Base-by-base conservation (phyloP, 148 eudicot genomes). In the Gaultheria prostrata region DNA sequence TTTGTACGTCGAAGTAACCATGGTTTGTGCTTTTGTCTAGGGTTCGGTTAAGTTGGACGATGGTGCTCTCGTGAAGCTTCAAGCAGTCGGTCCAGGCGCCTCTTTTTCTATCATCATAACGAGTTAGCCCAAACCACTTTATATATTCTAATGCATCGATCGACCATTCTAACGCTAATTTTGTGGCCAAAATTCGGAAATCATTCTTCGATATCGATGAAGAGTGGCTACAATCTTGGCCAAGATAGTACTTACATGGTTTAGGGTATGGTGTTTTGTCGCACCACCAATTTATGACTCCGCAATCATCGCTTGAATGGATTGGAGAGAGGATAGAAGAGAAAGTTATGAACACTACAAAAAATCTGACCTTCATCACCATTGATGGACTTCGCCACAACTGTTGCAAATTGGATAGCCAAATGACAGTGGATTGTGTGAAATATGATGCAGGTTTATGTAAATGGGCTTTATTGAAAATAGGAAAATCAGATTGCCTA, bases 1-100 rank as follows among this genome's bases (percentile, higher is more conserved):
- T 92, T 43, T 94, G 98, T 0, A 84, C 9, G 46, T 94, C 98
- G 21, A 80, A 87, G 1, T 85, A 83, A 4, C 88, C 74, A 33
- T 82, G 83, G 0, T 46, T 78, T 49, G 73, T 48, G 74, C 80
- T 83, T n/a, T 80, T 78, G 73, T 87, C 80, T 21, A 89, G 33
- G 18, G 91, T 71, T 33, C 0, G 76, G 46, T 15, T 71, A 39
- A 71, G 76, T 71, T 71, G 76, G 46, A 71, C n/a, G 20, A 71
- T 17, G 46, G 21, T 71, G 76, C 46, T 71, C 46, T 32, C n/a
- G 17, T 71, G 33, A 33, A 71, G 76, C 48, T 71, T 70, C 35
- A 70, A 32, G 9, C 74, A 70, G 20, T 70, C 74, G 0, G 6
- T 70, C 76, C 76, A 71, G 0, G 76, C 24, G 10, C 45, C 76